Evolutionary conservation across 2,329 filamentous ascomycete species (phyloP), one percentile per base, ranked within the genome.

Genomic region (Fusarium haematococcum): DNA sequence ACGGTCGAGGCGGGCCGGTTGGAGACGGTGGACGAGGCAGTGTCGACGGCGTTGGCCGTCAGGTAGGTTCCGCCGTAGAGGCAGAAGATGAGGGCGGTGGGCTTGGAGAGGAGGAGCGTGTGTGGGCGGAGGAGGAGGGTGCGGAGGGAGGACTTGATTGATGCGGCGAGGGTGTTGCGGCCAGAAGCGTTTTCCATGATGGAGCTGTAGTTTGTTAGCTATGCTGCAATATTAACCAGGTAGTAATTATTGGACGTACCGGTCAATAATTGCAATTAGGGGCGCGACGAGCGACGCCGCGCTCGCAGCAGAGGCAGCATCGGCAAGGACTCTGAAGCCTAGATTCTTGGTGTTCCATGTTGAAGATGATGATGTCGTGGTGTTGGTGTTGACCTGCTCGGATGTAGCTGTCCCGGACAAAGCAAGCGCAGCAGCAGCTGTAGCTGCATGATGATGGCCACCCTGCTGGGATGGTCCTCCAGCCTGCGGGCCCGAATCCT

Each of bases 51-150:
- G 85, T 98, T 98, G 73, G 96, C 95, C 1, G 94, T 95, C 14
- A 97, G 85, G 85, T 98, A 98, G 68, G 96, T 98, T 75, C 94
- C 92, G 70, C 92, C 94, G 87, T 98, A 98, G 50, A 97, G 87
- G 83, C 90, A 86, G 84, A 90, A 88, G 80, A 95, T 92, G 74
- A 95, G 88, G 54, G 85, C 90, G 77, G 93, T 93, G 1, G 93
- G 92, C 68, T 89, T 90, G 59, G 90, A 90, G 80, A 91, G 83
- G 74, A 95, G 78, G 77, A 93, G 86, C 27, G 82, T 78, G 68
- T 91, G 91, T 0, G 93, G 93, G 10, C 86, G 87, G n/a, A 86
- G 75, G 67, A 93, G 57, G 61, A 95, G 85, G 43, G 86, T 84
- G 33, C 80, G 80, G 56, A 93, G 77, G 27, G 92, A 94, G 63